phyloP scores from a whole-genome alignment of 1,284 basidiomycete genomes.

The Leucoagaricus sp. region DNA sequence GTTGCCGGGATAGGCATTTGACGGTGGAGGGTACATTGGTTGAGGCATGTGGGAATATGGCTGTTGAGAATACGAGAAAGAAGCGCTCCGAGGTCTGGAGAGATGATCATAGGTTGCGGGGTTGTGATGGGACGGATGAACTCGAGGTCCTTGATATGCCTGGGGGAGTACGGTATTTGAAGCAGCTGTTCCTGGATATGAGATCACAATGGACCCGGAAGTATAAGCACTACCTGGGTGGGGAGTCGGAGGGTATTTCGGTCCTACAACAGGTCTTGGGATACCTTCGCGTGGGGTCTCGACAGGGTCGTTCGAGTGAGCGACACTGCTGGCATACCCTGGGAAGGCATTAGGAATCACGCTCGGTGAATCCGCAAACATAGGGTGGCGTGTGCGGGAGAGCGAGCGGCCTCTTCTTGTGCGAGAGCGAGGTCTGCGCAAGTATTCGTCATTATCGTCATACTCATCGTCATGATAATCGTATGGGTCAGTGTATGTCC shows the following conservation, averaged over 20 bases:
- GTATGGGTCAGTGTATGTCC: constrained; percentile 36
- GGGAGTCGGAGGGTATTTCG: constrained; percentile 20
- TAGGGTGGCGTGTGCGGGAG: constrained; percentile 20
- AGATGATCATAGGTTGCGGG: constrained; percentile 26
- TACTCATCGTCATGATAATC: constrained; percentile 35
- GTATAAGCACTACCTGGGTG: constrained; percentile 8
- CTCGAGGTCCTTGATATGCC: background rate
- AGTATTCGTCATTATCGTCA: constrained; percentile 18
- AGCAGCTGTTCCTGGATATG: constrained; percentile 19
- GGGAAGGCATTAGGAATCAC: background rate
- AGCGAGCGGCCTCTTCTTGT: constrained; percentile 29
- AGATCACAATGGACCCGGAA: constrained; percentile 17
- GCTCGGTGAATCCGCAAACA: constrained; percentile 34
- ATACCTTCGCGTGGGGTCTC: background rate
- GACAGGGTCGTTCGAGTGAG: background rate
- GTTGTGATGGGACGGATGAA: constrained; percentile 22
- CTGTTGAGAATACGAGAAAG: constrained; percentile 32
- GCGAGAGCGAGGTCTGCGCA: constrained; percentile 28
- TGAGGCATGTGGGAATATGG: background rate
- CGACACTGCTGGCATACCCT: background rate
- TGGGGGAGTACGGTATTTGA: constrained; percentile 20
- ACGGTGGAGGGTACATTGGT: background rate
- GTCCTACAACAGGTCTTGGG: background rate
- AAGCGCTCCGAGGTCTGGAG: constrained; percentile 32
- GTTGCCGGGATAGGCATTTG: background rate